phyloP scores from a whole-genome alignment of 106 monocot genomes.

The Dendrobium huoshanense region DNA sequence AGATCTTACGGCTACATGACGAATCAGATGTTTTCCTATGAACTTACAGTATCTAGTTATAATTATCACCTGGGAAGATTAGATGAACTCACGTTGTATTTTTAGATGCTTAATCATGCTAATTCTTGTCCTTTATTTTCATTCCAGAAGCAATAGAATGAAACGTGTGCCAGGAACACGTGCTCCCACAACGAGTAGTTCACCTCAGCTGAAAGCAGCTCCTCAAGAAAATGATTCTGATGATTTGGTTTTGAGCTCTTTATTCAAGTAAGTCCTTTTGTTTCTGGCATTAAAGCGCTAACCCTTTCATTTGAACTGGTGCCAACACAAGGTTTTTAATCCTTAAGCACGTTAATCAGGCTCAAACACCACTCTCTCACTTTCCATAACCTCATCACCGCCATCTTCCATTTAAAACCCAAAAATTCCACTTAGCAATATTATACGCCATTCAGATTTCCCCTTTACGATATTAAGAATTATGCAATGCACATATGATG shows the following conservation, averaged over 20 bases:
- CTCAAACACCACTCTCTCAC: background rate
- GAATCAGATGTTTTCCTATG: background rate
- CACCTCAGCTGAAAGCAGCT: background rate
- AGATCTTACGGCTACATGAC: background rate
- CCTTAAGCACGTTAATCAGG: background rate
- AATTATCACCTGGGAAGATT: background rate
- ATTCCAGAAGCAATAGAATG: constrained; percentile 5
- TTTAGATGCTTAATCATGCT: background rate
- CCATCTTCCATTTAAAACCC: background rate
- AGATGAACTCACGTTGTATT: background rate
- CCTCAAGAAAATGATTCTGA: constrained; percentile 8
- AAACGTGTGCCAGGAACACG: background rate
- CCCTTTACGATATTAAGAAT: background rate
- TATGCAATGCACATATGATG: background rate
- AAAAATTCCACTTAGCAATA: background rate
- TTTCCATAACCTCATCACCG: background rate
- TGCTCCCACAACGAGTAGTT: background rate
- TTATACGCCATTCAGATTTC: background rate
- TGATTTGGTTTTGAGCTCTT: constrained; percentile 4
- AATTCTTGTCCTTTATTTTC: background rate
- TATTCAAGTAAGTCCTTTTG: constrained; percentile 4
- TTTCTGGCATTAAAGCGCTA: background rate
- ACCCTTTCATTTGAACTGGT: constrained; percentile 1
- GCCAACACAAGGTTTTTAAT: background rate
- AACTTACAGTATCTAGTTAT: background rate